Base-by-base conservation (phyloP, 2,329 filamentous ascomycete genomes). In the Aquanectria penicillioides region DNA sequence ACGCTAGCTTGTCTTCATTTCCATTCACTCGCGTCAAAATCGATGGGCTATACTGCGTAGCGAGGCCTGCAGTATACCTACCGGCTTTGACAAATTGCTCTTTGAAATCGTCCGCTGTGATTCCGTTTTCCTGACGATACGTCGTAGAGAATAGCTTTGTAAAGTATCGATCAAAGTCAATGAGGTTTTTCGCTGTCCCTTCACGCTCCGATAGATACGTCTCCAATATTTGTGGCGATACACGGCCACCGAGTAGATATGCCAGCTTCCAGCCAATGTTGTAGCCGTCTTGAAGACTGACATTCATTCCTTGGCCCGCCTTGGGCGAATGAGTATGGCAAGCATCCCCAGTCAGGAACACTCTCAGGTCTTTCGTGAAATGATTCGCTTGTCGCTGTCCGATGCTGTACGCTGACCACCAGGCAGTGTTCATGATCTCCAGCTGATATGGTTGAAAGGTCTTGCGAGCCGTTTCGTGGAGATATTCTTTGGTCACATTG, bases 291-390 rank as follows among this genome's bases (percentile, higher is more conserved):
- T 89, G 87, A 81, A 91, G 87, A 17, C 80, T 84, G 6, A 89
- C 84, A 64, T 91, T 91, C 87, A 90, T 90, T 11, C 88, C 88
- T 69, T 89, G 87, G 2, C 86, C 86, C 2, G 85, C 86, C 69
- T 89, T 89, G 2, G 86, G 86, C 7, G 67, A 69, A 63, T 84
- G 80, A 1, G 81, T 84, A 67, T 83, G 80, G 3, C 85, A 83
- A 1, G 86, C 88, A 69, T 91, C 89, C 3, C 88, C 89, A 0
- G 87, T 85, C 4, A 91, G 77, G 70, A 92, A 92, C n/a, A 92
- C 79, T 3, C 87, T 81, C 23, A 82, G 78, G 25, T 77, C 73
- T 17, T 78, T 77, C 36, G 80, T 82, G 71, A 88, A 89, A 46
- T 80, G 75, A 6, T 79, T 79, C 6, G 82, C 85, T 0, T 89